Conservation (phyloP, 164 flowering plant genomes). For the Aristolochia fimbriata region DNA sequence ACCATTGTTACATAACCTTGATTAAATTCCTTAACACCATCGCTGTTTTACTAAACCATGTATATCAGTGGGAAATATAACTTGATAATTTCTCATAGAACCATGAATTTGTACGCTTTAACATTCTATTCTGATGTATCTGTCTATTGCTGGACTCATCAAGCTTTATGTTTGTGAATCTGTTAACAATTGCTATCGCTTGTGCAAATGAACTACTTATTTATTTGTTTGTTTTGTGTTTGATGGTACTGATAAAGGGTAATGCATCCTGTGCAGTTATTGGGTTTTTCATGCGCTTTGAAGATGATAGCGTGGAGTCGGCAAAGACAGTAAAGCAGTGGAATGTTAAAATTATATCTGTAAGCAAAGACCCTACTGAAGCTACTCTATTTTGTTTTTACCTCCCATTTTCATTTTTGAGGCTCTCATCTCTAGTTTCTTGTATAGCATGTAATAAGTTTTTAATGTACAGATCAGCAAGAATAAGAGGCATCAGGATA, state of each 20-base stretch:
- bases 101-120: too few species aligned
- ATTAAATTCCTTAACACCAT: too few species aligned
- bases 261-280: slow-evolving; percentile 45
- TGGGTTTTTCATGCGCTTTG: slow-evolving; percentile 95
- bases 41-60: too few species aligned
- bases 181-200: too few species aligned
- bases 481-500: slow-evolving; percentile 92
- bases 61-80: too few species aligned
- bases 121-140: too few species aligned
- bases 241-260: background rate
- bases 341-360: slow-evolving; percentile 99
- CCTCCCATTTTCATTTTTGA: background rate
- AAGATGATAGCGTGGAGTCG: slow-evolving; percentile 97
- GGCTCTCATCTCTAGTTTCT: background rate
- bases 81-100: too few species aligned
- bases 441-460: background rate
- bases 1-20: too few species aligned
- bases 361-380: slow-evolving; percentile 19
- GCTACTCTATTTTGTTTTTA: background rate
- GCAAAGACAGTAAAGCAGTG: slow-evolving; percentile 96
- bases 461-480: slow-evolving; percentile 71
- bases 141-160: too few species aligned
- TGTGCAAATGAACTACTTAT: background rate
- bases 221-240: background rate
- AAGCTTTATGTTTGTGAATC: too few species aligned